phyloP scores from a whole-genome alignment of 2,329 filamentous ascomycete species.

The Aspergillus sp. region DNA sequence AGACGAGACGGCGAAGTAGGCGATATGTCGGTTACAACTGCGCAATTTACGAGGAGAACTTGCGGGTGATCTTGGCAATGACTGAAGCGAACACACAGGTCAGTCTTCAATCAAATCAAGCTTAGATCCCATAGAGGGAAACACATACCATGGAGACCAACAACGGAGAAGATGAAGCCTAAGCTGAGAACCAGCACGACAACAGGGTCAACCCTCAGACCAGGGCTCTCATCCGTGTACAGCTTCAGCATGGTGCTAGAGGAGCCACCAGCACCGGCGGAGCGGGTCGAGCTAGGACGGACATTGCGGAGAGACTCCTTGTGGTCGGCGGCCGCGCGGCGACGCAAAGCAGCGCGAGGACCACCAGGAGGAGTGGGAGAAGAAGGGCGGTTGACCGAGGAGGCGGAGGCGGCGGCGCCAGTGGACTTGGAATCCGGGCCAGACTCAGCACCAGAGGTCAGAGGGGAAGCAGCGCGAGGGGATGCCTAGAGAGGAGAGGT shows the following conservation, averaged over 20 bases:
- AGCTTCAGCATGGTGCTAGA: constrained; percentile 98
- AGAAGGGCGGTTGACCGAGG: constrained; percentile 72
- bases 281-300: constrained; percentile 85
- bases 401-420: constrained; percentile 58
- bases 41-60: constrained; percentile 63
- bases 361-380: constrained; percentile 90
- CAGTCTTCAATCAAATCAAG: neutral
- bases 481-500: constrained; percentile 30
- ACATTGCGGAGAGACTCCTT: constrained; percentile 97
- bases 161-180: constrained; percentile 98
- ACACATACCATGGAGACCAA: constrained; percentile 88
- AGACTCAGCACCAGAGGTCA: constrained; percentile 47
- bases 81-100: constrained; percentile 55
- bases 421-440: constrained; percentile 44
- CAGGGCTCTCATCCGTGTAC: constrained; percentile 97
- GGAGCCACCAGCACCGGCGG: constrained; percentile 91
- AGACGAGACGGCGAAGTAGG: neutral
- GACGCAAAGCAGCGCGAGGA: constrained; percentile 90
- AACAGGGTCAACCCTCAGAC: constrained; percentile 95
- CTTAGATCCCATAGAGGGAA: neutral
- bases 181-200: constrained; percentile 94
- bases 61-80: constrained; percentile 91
- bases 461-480: constrained; percentile 43
- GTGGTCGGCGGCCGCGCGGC: constrained; percentile 92
- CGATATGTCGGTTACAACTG: constrained; percentile 1